These are phyloP conservation scores for Exserohilum turcica DNA, from an alignment of 2,329 filamentous ascomycete genomes.

Conservation along the genomic window DNA sequence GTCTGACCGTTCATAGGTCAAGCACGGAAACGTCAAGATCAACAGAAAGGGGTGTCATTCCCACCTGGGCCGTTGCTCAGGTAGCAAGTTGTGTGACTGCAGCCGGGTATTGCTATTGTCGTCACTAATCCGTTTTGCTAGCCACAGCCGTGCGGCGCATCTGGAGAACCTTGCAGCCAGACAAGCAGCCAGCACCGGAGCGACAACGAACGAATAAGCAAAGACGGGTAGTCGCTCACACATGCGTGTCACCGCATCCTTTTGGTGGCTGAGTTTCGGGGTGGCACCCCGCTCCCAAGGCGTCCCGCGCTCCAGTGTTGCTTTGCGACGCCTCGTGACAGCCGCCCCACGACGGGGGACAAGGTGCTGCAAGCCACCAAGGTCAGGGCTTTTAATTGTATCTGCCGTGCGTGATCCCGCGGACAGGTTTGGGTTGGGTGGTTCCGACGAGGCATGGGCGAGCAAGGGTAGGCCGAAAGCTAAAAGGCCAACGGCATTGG, in stretches of 20 bases:
- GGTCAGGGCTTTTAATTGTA: constrained; percentile 2
- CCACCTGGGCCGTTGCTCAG: constrained; percentile 13
- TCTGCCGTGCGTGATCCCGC: constrained; percentile 9
- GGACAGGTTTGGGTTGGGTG: not conserved
- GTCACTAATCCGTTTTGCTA: constrained; percentile 29
- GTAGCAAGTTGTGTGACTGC: constrained; percentile 27
- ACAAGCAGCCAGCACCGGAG: constrained; percentile 13
- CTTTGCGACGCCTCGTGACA: constrained; percentile 22
- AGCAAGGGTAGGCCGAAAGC: constrained; percentile 3
- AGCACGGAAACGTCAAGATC: constrained; percentile 11
- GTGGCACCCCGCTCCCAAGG: constrained; percentile 17
- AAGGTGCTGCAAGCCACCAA: constrained; percentile 22
- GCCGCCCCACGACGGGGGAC: constrained; percentile 13
- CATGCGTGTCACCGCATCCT: constrained; percentile 27
- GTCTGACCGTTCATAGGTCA: constrained; percentile 14
- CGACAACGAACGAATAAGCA: constrained; percentile 28
- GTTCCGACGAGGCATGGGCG: not conserved
- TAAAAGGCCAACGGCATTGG: constrained; percentile 4
- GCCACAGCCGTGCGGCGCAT: constrained; percentile 40
- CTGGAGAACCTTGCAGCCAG: constrained; percentile 40
- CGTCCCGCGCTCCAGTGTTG: constrained; percentile 19
- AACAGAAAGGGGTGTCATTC: constrained; percentile 13
- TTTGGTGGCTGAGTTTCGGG: constrained; percentile 13
- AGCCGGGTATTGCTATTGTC: constrained; percentile 31
- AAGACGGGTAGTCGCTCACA: constrained; percentile 17